phyloP scores from a whole-genome alignment of 495 filamentous ascomycete genomes.

The Xylaria sp. region DNA sequence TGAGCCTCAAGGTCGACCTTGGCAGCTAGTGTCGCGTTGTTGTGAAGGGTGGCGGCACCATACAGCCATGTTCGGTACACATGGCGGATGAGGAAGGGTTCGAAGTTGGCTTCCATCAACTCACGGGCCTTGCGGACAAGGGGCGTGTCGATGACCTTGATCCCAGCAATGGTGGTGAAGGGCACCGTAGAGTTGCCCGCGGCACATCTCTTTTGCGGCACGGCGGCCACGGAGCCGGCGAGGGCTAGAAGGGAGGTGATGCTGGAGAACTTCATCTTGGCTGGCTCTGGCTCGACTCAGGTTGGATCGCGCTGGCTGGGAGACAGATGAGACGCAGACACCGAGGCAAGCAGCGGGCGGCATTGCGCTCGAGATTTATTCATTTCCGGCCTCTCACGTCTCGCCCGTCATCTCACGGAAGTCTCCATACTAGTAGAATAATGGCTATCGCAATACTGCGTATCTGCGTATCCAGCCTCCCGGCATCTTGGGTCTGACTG shows the following conservation, averaged over 20 bases:
- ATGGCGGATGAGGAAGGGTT: constrained; percentile 21
- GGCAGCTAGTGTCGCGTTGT: constrained; percentile 38
- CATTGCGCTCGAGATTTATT: constrained; percentile 11
- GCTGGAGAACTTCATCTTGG: constrained; percentile 24
- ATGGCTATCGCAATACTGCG: neutral
- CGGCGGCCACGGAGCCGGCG: constrained; percentile 10
- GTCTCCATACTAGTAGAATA: neutral
- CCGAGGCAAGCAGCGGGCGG: neutral
- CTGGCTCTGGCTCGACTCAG: constrained; percentile 9
- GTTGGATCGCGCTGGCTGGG: neutral
- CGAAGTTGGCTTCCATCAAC: constrained; percentile 23
- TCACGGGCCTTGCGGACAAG: constrained; percentile 13
- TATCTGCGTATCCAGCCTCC: neutral
- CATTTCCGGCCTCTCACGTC: neutral
- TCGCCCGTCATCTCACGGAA: neutral
- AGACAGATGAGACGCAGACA: constrained; percentile 10
- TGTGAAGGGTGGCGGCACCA: constrained; percentile 45
- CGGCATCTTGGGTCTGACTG: constrained; percentile 14
- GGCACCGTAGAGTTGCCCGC: constrained; percentile 17
- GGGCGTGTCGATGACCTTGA: constrained; percentile 36
- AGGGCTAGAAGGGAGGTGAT: constrained; percentile 13
- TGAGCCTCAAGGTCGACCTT: constrained; percentile 51
- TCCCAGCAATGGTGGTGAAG: constrained; percentile 29
- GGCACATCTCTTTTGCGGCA: constrained; percentile 10
- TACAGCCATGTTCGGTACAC: constrained; percentile 50